A percentile compares a stretch with the other conserved stretches of the same genome.
phyloP scores from a whole-genome alignment of 1,284 basidiomycete genomes.

The Rhodofomes roseus region DNA sequence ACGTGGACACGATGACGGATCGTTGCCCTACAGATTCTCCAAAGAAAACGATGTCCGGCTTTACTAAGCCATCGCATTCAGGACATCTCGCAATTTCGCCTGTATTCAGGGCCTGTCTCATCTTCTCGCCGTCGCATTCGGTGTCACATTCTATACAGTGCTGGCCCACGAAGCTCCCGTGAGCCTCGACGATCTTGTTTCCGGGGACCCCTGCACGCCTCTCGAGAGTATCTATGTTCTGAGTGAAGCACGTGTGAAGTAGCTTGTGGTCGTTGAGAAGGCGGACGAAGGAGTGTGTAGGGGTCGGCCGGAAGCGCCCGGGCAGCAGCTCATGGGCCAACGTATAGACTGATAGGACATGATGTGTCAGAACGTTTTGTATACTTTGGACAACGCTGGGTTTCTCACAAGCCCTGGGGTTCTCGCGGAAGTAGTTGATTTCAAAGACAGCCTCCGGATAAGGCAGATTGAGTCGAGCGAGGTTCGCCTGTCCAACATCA shows the following conservation, averaged over 20 bases:
- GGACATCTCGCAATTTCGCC: constrained; percentile 66
- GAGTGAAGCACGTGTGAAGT: constrained; percentile 79
- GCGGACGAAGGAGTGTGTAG: constrained; percentile 87
- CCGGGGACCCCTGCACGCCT: constrained; percentile 77
- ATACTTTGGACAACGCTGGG: not conserved
- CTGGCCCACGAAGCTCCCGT: constrained; percentile 86
- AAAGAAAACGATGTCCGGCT: constrained; percentile 96
- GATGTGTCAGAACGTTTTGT: constrained; percentile 1
- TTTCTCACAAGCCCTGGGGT: constrained; percentile 68
- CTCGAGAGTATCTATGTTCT: constrained; percentile 94
- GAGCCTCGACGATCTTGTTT: constrained; percentile 85
- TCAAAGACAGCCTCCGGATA: constrained; percentile 83
- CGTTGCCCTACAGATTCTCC: constrained; percentile 65
- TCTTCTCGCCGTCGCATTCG: constrained; percentile 62
- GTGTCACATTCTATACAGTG: constrained; percentile 72
- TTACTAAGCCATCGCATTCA: constrained; percentile 70
- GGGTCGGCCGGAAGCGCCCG: constrained; percentile 81
- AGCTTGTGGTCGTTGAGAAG: constrained; percentile 65
- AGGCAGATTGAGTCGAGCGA: constrained; percentile 69
- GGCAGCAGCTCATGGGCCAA: constrained; percentile 91
- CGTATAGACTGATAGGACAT: constrained; percentile 61
- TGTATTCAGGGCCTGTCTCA: constrained; percentile 55
- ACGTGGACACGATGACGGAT: not conserved
- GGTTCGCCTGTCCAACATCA: constrained; percentile 52
- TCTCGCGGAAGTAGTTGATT: constrained; percentile 67